A percentile compares a stretch with the other conserved stretches of the same genome.
These are phyloP conservation scores for Cladosporium colombiae DNA, from an alignment of 2,329 filamentous ascomycete genomes.

Conservation along the genomic window DNA sequence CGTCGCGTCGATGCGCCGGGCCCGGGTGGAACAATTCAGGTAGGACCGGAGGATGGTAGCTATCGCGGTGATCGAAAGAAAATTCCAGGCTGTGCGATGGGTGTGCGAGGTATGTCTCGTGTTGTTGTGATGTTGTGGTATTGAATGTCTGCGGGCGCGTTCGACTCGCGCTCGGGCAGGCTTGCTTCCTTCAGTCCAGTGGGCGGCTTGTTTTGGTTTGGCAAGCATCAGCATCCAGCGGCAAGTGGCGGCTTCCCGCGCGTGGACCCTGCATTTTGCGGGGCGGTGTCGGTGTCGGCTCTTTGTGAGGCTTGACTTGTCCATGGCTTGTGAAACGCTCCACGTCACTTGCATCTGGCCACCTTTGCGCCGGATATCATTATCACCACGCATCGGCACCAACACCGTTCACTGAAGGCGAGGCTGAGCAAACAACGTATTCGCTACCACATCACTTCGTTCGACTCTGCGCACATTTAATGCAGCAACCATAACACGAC, in stretches of 20 bases:
- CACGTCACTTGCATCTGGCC: constrained; percentile 15
- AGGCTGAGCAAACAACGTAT: background rate
- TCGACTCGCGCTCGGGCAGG: background rate
- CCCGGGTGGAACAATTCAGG: background rate
- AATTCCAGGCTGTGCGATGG: background rate
- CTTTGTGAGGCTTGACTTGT: background rate
- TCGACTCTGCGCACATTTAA: background rate
- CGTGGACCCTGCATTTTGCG: constrained; percentile 8
- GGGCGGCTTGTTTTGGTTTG: constrained; percentile 5
- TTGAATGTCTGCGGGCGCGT: constrained; percentile 2
- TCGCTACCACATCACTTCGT: background rate
- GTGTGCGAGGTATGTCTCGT: background rate
- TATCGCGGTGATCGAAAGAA: background rate
- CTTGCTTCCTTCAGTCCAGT: constrained; percentile 1
- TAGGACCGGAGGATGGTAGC: background rate
- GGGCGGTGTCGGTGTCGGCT: background rate
- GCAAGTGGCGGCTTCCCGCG: background rate
- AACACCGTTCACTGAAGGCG: background rate
- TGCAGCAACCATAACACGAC: background rate
- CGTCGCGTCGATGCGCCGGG: constrained; percentile 8
- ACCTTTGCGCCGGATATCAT: constrained; percentile 11
- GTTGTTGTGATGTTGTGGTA: background rate
- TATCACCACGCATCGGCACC: background rate
- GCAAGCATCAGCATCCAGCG: background rate
- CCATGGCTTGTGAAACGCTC: background rate